phyloP scores from a whole-genome alignment of 768 basidiomycete genomes.

The Kwoniella bestiolae region DNA sequence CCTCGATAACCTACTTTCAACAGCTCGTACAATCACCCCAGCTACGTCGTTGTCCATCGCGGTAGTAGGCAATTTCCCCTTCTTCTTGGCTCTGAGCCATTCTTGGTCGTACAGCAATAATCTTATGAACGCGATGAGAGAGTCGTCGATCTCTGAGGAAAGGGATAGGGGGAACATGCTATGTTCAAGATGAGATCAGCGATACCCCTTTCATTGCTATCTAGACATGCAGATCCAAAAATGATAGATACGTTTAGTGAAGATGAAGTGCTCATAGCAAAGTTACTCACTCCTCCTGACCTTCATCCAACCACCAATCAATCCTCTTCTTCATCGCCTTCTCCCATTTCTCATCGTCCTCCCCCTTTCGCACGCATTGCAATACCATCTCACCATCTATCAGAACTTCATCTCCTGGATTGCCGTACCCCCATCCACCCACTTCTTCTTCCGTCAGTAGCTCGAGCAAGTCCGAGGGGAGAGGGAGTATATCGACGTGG shows the following conservation, averaged over 20 bases:
- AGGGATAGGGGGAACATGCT: slow-evolving; percentile 40
- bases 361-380: slow-evolving; percentile 11
- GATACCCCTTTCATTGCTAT: no score
- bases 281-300: slow-evolving; percentile 49
- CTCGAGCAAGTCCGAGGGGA: slow-evolving; percentile 19
- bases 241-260: no score
- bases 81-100: slow-evolving; percentile 32
- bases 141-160: slow-evolving; percentile 20
- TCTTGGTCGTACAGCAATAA: slow-evolving; percentile 32
- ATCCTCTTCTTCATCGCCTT: slow-evolving; percentile 65
- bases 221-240: no score
- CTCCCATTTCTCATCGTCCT: slow-evolving; percentile 29
- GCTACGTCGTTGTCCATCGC: slow-evolving; percentile 17
- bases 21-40: neutral
- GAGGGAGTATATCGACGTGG: slow-evolving; percentile 76
- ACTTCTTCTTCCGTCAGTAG: slow-evolving; percentile 30
- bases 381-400: slow-evolving; percentile 44
- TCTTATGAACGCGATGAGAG: slow-evolving; percentile 36
- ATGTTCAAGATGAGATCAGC: neutral
- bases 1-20: slow-evolving; percentile 3
- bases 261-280: no score
- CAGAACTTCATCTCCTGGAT: slow-evolving; percentile 55
- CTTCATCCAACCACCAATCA: slow-evolving; percentile 85
- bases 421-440: slow-evolving; percentile 47
- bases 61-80: slow-evolving; percentile 26